phyloP scores from a whole-genome alignment of 2,329 filamentous ascomycete species.

The Monosporascus sp. region DNA sequence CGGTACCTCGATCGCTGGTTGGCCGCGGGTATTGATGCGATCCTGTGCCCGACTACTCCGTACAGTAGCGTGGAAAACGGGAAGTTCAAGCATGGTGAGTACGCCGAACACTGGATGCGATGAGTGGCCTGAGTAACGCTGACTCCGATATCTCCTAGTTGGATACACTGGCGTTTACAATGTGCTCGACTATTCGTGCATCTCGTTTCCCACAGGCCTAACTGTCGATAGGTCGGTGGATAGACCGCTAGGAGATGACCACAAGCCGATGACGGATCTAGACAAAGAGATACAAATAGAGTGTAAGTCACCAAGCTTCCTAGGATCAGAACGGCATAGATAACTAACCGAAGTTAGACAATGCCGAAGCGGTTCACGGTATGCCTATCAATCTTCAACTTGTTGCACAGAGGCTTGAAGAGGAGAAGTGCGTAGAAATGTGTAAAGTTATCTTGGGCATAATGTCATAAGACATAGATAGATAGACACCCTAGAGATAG shows the following conservation, averaged over 20 bases:
- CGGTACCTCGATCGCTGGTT: constrained; percentile 43
- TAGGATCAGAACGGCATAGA: background rate
- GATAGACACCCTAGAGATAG: too few species aligned
- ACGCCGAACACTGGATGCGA: too few species aligned
- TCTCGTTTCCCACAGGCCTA: constrained; percentile 42
- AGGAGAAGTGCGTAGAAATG: constrained; percentile 29
- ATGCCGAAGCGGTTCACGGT: constrained; percentile 33
- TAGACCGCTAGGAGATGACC: constrained; percentile 17
- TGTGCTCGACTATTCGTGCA: constrained; percentile 41
- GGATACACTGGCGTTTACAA: constrained; percentile 48
- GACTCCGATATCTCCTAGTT: constrained; percentile 25
- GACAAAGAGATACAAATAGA: constrained; percentile 36
- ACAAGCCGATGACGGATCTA: constrained; percentile 29
- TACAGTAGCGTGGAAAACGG: constrained; percentile 39
- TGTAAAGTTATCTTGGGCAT: constrained; percentile 21
- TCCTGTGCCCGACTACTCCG: constrained; percentile 53
- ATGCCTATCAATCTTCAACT: constrained; percentile 40
- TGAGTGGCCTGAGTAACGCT: background rate
- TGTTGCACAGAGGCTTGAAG: constrained; percentile 30
- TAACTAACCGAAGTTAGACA: constrained; percentile 24
- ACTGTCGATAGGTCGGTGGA: constrained; percentile 37
- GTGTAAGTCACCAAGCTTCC: constrained; percentile 32
- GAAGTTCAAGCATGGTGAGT: constrained; percentile 38
- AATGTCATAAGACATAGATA: constrained; percentile 11
- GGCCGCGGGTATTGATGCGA: constrained; percentile 50